Conservation (phyloP, 2,329 filamentous ascomycete genomes). For the Botryotinia globosa region DNA sequence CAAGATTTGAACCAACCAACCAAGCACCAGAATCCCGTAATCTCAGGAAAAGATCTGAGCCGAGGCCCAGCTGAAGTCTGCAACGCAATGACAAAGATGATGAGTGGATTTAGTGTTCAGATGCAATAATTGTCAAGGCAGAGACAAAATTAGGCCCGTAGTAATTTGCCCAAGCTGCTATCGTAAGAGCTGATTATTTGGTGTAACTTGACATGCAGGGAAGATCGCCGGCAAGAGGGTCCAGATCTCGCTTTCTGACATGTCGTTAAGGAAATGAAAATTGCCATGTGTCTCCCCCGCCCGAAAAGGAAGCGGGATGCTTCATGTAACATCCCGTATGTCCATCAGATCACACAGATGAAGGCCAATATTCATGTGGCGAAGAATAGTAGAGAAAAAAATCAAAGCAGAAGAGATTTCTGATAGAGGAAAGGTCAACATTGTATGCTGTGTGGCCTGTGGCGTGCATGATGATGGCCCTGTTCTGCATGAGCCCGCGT, state of each 20-base stretch:
- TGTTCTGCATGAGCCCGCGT: conserved; percentile 10
- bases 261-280: conserved; percentile 12
- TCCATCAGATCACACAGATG: conserved; percentile 1
- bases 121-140: neutral
- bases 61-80: neutral
- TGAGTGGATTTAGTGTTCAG: neutral
- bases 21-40: neutral
- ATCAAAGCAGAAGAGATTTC: neutral
- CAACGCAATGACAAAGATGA: neutral
- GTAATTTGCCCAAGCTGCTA: conserved; percentile 5
- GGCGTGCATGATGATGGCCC: conserved; percentile 14
- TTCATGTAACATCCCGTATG: conserved; percentile 1
- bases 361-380: neutral
- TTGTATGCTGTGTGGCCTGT: conserved; percentile 17
- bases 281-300: conserved; percentile 3
- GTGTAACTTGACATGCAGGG: conserved; percentile 19
- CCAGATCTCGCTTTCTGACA: conserved; percentile 19
- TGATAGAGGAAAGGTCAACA: neutral
- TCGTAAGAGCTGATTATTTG: conserved; percentile 8
- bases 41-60: neutral
- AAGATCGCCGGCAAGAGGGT: conserved; percentile 9
- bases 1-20: neutral
- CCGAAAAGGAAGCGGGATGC: neutral
- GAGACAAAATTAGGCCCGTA: neutral
- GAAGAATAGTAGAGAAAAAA: neutral